These are phyloP conservation scores for Pleurostoma richardsiae DNA, from an alignment of 2,329 filamentous ascomycete species.

Conservation along the genomic window DNA sequence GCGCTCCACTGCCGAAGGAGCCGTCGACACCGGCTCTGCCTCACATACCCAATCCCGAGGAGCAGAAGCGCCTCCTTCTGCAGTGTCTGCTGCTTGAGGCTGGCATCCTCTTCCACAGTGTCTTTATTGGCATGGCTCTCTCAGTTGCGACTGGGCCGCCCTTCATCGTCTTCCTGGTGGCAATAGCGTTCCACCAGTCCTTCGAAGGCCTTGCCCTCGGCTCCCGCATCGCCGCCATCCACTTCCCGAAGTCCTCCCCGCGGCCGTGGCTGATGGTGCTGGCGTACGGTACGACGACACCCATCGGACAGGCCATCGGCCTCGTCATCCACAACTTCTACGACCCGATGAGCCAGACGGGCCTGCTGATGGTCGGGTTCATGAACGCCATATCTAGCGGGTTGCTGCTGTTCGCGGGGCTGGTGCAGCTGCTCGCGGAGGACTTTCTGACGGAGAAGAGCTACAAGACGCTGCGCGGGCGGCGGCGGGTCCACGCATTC, in stretches of 20 bases:
- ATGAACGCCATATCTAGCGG: constrained; percentile 85
- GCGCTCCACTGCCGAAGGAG: constrained; percentile 5
- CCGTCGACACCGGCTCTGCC: constrained; percentile 16
- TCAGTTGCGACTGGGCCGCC: constrained; percentile 75
- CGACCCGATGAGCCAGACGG: constrained; percentile 70
- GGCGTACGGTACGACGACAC: constrained; percentile 72
- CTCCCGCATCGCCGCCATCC: constrained; percentile 76
- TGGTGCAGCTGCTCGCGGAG: constrained; percentile 80
- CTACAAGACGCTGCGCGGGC: constrained; percentile 61
- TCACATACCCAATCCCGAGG: constrained; percentile 39
- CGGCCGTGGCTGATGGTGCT: constrained; percentile 82
- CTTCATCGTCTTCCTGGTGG: constrained; percentile 74
- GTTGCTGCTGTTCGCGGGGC: constrained; percentile 72
- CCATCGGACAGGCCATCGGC: constrained; percentile 78
- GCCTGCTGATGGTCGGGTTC: constrained; percentile 76
- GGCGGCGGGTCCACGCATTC: constrained; percentile 57
- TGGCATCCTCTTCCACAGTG: constrained; percentile 77
- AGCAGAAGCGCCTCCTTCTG: constrained; percentile 62
- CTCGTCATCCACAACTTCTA: constrained; percentile 74
- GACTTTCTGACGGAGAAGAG: constrained; percentile 77
- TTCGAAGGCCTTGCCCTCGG: constrained; percentile 86
- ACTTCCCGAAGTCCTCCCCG: constrained; percentile 67
- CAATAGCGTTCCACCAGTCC: constrained; percentile 80
- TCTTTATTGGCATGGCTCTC: constrained; percentile 85
- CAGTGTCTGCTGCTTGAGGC: constrained; percentile 79